Percentiles rank a stretch among this genome's conserved stretches.
These are phyloP conservation scores for Mycosphaerella sp. DNA, from an alignment of 2,329 filamentous ascomycete genomes.

Conservation along the genomic window DNA sequence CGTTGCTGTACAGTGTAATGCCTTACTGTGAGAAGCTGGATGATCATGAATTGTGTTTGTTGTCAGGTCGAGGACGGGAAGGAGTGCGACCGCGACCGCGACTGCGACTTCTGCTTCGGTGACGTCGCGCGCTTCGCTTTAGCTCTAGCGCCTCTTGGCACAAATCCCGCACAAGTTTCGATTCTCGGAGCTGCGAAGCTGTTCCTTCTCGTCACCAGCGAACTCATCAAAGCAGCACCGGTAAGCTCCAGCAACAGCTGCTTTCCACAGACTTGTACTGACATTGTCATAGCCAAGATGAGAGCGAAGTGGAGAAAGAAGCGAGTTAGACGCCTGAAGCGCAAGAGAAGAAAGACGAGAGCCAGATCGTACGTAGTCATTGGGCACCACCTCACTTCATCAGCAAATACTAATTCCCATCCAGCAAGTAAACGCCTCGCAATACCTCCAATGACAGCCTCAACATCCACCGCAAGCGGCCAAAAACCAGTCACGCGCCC, in stretches of 20 bases:
- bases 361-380: slow-evolving; percentile 74
- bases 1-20: not conserved
- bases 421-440: slow-evolving; percentile 45
- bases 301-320: slow-evolving; percentile 99
- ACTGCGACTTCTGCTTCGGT: slow-evolving; percentile 8
- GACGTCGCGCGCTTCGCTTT: slow-evolving; percentile 4
- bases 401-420: slow-evolving; percentile 17
- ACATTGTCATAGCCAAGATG: slow-evolving; percentile 47
- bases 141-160: slow-evolving; percentile 13
- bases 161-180: slow-evolving; percentile 10
- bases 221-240: slow-evolving; percentile 21
- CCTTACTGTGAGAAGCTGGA: not conserved
- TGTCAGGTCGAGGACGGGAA: not conserved
- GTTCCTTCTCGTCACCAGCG: slow-evolving; percentile 12
- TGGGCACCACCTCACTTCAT: not conserved
- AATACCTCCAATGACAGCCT: slow-evolving; percentile 13
- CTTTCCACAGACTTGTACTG: slow-evolving; percentile 4
- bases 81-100: not conserved
- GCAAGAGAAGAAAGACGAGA: slow-evolving; percentile 99
- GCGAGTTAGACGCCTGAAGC: slow-evolving; percentile 97
- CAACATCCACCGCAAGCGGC: slow-evolving; percentile 26
- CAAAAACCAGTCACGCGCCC: slow-evolving; percentile 31
- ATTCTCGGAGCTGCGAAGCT: slow-evolving; percentile 14
- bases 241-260: not conserved
- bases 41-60: not conserved